These are phyloP conservation scores for Quercus variabilis DNA, from an alignment of 306 rosid species.

Conservation along the genomic window DNA sequence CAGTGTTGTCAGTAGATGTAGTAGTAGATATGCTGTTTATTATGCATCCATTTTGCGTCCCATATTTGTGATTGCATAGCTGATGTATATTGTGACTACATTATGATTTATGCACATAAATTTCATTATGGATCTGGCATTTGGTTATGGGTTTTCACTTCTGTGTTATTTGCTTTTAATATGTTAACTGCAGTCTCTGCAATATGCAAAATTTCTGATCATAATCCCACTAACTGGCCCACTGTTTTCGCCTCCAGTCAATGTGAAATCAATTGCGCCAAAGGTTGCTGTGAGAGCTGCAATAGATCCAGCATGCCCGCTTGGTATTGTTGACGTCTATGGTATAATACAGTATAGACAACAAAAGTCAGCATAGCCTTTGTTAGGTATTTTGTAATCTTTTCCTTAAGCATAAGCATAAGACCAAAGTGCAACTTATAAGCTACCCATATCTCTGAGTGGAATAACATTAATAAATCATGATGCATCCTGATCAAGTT, in stretches of 20 bases:
- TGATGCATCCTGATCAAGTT: neutral
- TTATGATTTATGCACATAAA: neutral
- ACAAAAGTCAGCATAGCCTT: neutral
- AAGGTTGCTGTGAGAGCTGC: slow-evolving; percentile 7
- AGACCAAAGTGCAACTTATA: neutral
- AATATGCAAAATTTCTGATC: neutral
- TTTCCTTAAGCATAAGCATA: neutral
- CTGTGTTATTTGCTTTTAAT: neutral
- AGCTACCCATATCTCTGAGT: neutral
- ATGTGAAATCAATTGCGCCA: neutral
- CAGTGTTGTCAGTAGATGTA: neutral
- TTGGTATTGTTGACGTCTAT: neutral
- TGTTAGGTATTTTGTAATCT: neutral
- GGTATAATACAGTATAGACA: neutral
- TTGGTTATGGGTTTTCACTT: neutral
- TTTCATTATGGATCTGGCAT: neutral
- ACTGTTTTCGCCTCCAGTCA: neutral
- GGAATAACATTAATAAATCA: neutral
- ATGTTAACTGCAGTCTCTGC: neutral
- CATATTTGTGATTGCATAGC: neutral
- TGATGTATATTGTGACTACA: neutral
- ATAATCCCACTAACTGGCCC: neutral
- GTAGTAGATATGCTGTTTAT: neutral
- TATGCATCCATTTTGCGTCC: neutral
- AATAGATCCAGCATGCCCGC: neutral